Conservation (phyloP, 1,284 basidiomycete species). For the Marasmius oreades region DNA sequence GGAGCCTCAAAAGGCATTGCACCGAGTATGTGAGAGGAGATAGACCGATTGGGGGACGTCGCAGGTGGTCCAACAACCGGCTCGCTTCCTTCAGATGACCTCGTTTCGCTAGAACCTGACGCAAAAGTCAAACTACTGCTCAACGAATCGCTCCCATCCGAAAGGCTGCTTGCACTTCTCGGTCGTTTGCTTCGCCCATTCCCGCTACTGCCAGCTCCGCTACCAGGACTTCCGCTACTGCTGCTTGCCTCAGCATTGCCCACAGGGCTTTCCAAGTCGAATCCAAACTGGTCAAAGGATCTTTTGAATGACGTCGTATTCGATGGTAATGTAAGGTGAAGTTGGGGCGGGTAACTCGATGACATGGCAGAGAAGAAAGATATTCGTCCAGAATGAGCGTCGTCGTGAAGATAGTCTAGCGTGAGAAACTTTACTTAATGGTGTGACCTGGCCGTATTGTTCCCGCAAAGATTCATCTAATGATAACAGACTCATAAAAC, state of each 20-base stretch:
- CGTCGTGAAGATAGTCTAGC: background rate
- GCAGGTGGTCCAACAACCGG: conserved; percentile 12
- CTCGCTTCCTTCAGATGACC: conserved; percentile 8
- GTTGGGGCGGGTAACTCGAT: conserved; percentile 37
- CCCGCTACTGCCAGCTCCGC: conserved; percentile 24
- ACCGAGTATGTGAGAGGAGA: conserved; percentile 2
- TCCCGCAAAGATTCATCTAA: too few relatives aligned
- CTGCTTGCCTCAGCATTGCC: conserved; percentile 22
- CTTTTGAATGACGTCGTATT: conserved; percentile 51
- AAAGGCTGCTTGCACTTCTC: conserved; percentile 38
- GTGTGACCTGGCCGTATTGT: background rate
- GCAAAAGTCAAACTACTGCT: conserved; percentile 26
- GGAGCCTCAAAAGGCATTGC: conserved; percentile 26
- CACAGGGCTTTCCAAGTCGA: conserved; percentile 45
- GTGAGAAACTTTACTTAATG: background rate
- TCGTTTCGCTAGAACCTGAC: conserved; percentile 21
- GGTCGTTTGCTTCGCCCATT: conserved; percentile 45
- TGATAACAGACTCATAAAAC: too few relatives aligned
- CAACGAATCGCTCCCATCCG: conserved; percentile 25
- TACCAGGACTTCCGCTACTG: conserved; percentile 25
- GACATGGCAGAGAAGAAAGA: conserved; percentile 24
- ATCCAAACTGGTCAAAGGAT: conserved; percentile 53
- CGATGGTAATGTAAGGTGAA: conserved; percentile 40
- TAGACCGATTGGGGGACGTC: conserved; percentile 20
- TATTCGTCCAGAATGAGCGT: background rate